Percentiles rank a stretch among this genome's conserved stretches.
Conservation (phyloP, 129 eudicot species). For the Cynara cardunculus region DNA sequence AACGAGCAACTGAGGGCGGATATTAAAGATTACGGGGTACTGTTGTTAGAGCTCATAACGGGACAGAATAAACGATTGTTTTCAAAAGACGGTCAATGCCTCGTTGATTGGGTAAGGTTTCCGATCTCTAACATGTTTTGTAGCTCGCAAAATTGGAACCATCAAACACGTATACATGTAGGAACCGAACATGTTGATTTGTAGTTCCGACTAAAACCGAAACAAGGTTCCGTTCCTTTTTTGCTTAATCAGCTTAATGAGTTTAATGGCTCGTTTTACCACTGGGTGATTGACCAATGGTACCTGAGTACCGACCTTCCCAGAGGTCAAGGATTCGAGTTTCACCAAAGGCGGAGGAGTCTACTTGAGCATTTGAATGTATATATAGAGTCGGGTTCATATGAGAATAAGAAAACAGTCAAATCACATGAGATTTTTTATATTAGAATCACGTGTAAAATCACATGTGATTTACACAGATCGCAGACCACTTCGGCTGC, state of each 20-base stretch:
- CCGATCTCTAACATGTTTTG: background rate
- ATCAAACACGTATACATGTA: background rate
- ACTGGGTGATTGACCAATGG: background rate
- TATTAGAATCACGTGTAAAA: too few species aligned
- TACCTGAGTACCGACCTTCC: too few species aligned
- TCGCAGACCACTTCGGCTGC: too few species aligned
- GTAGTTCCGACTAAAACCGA: background rate
- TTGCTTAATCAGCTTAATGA: background rate
- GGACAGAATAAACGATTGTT: constrained; percentile 30
- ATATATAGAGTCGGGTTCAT: too few species aligned
- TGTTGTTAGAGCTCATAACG: constrained; percentile 49
- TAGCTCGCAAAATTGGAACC: background rate
- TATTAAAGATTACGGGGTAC: constrained; percentile 32
- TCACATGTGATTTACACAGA: too few species aligned
- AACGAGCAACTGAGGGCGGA: constrained; percentile 29
- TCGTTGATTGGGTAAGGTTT: constrained; percentile 41
- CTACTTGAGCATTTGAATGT: background rate
- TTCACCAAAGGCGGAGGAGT: background rate
- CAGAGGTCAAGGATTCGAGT: too few species aligned
- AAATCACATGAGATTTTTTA: too few species aligned
- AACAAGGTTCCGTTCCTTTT: background rate
- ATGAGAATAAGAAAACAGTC: too few species aligned
- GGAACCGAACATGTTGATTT: background rate
- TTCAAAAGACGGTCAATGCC: constrained; percentile 28
- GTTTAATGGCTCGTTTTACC: background rate